Evolutionary conservation across 1,139 yeast genomes (phyloP), one percentile per base, ranked within the genome.

Genomic region (Pichia inconspicua): DNA sequence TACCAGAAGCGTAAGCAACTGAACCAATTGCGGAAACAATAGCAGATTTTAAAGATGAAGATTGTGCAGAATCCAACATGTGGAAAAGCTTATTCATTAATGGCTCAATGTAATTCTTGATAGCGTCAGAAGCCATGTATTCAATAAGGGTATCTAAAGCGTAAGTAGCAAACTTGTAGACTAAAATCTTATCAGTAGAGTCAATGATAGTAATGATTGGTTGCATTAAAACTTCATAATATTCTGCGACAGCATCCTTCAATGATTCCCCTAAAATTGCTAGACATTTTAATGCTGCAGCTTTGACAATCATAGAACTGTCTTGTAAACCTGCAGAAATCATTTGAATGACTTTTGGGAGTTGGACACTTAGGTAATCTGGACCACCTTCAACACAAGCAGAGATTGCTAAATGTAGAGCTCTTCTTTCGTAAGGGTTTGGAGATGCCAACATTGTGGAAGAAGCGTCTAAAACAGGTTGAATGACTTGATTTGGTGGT

Each of bases 21-120:
- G 97, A 89, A 49, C 97, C 97, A 64, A 92, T 86, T 37, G 97
- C 97, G 49, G 96, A 86, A 51, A 92, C 96, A 61, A 92, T 86
- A 47, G 95, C 86, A 45, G 92, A 77, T 71, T 85, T 87, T 64
- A 92, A 77, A 43, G 84, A 76, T 5, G 82, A 73, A 37, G 88
- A 73, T 45, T 72, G 69, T 38, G 84, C 80, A 57, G 74, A 72
- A 59, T 79, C 83, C 61, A 92, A 78, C 84, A 92, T 83, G 52
- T 77, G 80, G 73, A 89, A 81, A 58, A 94, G 76, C 63, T 90
- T 86, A 69, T 87, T 87, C 84, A 90, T 88, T 67, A 92, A 78
- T 46, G 95, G 90, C 58, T 83, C 92, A 61, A 92, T 72, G 70
- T 90, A 92, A 58, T 78, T 74, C 51, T 80, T 80, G 63, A 90